phyloP scores from a whole-genome alignment of 1,284 basidiomycete genomes.

The Coniophora puteana region DNA sequence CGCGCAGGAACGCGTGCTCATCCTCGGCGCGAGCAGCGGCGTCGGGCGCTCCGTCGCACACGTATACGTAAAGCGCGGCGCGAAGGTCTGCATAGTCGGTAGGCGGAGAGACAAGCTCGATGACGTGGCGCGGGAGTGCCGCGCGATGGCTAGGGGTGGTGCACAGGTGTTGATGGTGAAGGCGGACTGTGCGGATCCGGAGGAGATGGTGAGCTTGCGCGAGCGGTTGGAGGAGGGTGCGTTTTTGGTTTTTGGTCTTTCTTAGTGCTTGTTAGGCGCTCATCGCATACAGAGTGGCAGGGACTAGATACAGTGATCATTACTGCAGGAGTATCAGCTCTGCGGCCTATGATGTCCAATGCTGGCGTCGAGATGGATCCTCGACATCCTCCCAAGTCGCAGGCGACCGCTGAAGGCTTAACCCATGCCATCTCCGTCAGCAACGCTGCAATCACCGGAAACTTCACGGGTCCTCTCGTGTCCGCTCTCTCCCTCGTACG shows the following conservation, averaged over 20 bases:
- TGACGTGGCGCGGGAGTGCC: slow-evolving; percentile 62
- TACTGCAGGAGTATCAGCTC: slow-evolving; percentile 82
- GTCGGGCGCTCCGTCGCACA: slow-evolving; percentile 76
- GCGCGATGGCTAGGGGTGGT: slow-evolving; percentile 15
- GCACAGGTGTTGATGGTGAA: slow-evolving; percentile 35
- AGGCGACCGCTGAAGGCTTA: slow-evolving; percentile 46
- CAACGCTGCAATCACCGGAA: slow-evolving; percentile 50
- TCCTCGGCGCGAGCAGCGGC: slow-evolving; percentile 81
- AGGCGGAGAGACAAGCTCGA: slow-evolving; percentile 57
- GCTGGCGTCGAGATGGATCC: slow-evolving; percentile 54
- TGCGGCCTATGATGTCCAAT: slow-evolving; percentile 73
- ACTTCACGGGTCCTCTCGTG: slow-evolving; percentile 64
- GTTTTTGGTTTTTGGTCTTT: slow-evolving; percentile 17
- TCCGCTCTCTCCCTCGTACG: slow-evolving; percentile 66
- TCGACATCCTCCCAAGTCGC: slow-evolving; percentile 27
- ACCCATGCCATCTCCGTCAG: slow-evolving; percentile 51
- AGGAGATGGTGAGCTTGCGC: slow-evolving; percentile 68
- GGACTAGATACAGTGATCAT: slow-evolving; percentile 86
- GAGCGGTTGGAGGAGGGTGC: slow-evolving; percentile 53
- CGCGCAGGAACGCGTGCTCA: slow-evolving; percentile 63
- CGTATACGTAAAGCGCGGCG: slow-evolving; percentile 73
- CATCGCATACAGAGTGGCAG: slow-evolving; percentile 54
- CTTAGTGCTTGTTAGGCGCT: neutral
- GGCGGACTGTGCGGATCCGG: slow-evolving; percentile 66
- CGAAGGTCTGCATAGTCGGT: slow-evolving; percentile 75